Evolutionary conservation across 345 rosid species (phyloP), one percentile per base, ranked within the genome.

Genomic region (Anacardium occidentale): DNA sequence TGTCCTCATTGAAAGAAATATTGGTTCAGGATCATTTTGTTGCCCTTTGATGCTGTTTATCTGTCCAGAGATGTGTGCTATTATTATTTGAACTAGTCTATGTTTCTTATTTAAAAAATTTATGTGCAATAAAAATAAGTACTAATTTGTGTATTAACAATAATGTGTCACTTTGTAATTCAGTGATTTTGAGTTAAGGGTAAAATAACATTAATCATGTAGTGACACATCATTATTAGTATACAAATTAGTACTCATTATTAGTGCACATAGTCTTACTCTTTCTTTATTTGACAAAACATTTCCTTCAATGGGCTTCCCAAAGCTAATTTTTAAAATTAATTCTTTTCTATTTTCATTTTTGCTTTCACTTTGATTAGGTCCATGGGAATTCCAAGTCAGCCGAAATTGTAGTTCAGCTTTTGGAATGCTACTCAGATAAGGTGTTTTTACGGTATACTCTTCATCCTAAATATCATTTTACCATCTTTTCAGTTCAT

Each of bases 371-470:
- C 4, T 72, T 77, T 83, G 70, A 45, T 37, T 78, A 90, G 98
- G 85, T 82, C 71, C 82, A 80, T 74, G 92, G 89, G 76, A 84
- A 85, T 77, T 63, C 74, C 29, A 77, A 80, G 78, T 85, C 86
- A 53, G 80, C 78, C 24, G 83, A 83, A 74, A 75, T 78, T 17
- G 63, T 81, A 21, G 76, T 83, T 78, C 87, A 80, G 78, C 92
- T 94, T 74, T 79, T 90, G 87, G 87, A 87, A 61, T 92, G 98
- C 82, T 82, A 83, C 82, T 84, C 92, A 69, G 62, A 72, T 70
- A 86, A 83, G 75, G 73, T 92, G 74, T 85, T 94, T 72, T 91
- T 97, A 78, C 79, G 98, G 98, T 94, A 94, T 63, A 56, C 73
- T 70, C 18, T 22, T 68, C 75, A 55, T 75, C 80, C 75, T 57